Percentiles rank a stretch among this genome's conserved stretches.
Evolutionary conservation across 2,329 filamentous ascomycete species (phyloP).

Genomic region (Chalara sp.): DNA sequence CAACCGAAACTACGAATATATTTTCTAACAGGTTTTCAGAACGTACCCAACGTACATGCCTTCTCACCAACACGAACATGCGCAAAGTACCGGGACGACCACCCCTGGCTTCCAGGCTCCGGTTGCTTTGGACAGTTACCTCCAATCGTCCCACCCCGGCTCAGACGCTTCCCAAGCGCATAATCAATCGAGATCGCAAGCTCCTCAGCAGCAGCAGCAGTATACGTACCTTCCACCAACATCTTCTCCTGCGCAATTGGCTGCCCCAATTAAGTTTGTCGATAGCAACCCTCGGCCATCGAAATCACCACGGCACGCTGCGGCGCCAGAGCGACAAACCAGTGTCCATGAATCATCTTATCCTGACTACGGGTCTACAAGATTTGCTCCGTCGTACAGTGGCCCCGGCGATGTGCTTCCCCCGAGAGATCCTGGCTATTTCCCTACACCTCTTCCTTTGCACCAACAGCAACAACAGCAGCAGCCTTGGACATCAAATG

Average conservation of each 20-base stretch:
- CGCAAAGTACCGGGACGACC: slow-evolving; percentile 17
- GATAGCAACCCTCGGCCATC: slow-evolving; percentile 26
- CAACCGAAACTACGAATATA: no score
- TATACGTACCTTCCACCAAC: slow-evolving; percentile 10
- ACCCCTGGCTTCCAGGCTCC: slow-evolving; percentile 19
- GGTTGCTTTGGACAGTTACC: slow-evolving; percentile 19
- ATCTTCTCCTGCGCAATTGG: slow-evolving; percentile 8
- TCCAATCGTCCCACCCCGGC: slow-evolving; percentile 12
- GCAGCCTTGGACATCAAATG: slow-evolving; percentile 19
- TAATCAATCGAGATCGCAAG: slow-evolving; percentile 2
- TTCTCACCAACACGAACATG: slow-evolving; percentile 17
- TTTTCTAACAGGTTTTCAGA: slow-evolving; percentile 3
- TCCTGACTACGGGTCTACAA: slow-evolving; percentile 15
- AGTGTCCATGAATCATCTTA: slow-evolving; percentile 9
- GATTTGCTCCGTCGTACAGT: slow-evolving; percentile 18
- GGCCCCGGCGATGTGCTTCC: slow-evolving; percentile 11
- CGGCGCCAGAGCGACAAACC: slow-evolving; percentile 17
- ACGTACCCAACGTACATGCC: slow-evolving; percentile 21
- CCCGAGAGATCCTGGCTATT: slow-evolving; percentile 17
- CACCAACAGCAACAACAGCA: neutral
- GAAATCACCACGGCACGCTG: slow-evolving; percentile 26
- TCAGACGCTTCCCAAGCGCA: slow-evolving; percentile 6
- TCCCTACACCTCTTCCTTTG: slow-evolving; percentile 14
- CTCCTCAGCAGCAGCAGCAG: slow-evolving; percentile 9
- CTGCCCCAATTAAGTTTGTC: slow-evolving; percentile 16